Conservation (phyloP, 768 basidiomycete species). For the Lactifluus echinatus region DNA sequence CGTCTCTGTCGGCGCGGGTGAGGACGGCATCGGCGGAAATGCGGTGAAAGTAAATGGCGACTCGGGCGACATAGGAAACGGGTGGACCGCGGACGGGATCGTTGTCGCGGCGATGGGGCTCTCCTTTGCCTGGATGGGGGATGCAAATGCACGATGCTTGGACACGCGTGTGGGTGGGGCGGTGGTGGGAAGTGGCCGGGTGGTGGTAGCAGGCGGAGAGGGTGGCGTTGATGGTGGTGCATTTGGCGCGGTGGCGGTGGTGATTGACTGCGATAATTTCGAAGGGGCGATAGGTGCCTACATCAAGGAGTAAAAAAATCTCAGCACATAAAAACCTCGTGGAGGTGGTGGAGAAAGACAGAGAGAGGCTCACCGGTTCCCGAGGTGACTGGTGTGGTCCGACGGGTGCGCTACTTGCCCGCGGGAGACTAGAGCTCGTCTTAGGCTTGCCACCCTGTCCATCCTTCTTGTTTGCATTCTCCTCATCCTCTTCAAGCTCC, state of each 20-base stretch:
- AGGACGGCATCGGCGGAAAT: conserved; percentile 6
- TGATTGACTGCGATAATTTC: conserved; percentile 21
- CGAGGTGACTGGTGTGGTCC: conserved; percentile 15
- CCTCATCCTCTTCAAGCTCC: conserved; percentile 76
- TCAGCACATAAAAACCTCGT: neutral
- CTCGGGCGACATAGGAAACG: conserved; percentile 17
- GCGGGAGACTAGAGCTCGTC: conserved; percentile 21
- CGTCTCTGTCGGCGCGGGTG: conserved; percentile 24
- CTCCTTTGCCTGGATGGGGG: conserved; percentile 10
- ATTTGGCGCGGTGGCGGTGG: conserved; percentile 16
- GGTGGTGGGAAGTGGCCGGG: conserved; percentile 14
- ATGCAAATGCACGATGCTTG: conserved; percentile 18
- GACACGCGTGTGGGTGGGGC: conserved; percentile 17
- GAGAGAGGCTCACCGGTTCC: conserved; percentile 20
- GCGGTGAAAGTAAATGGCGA: conserved; percentile 27
- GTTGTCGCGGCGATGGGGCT: conserved; percentile 5
- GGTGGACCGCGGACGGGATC: neutral
- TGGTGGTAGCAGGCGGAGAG: conserved; percentile 23
- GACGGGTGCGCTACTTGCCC: conserved; percentile 19
- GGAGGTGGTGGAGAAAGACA: conserved; percentile 4
- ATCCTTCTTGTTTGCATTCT: conserved; percentile 36
- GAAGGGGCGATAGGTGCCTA: conserved; percentile 31
- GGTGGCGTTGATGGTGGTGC: conserved; percentile 23
- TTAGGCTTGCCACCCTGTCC: conserved; percentile 23
- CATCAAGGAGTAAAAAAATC: conserved; percentile 22